Evolutionary conservation across 2,329 filamentous ascomycete species (phyloP), one percentile per base, ranked within the genome.

Genomic region (Alternaria arbusti): DNA sequence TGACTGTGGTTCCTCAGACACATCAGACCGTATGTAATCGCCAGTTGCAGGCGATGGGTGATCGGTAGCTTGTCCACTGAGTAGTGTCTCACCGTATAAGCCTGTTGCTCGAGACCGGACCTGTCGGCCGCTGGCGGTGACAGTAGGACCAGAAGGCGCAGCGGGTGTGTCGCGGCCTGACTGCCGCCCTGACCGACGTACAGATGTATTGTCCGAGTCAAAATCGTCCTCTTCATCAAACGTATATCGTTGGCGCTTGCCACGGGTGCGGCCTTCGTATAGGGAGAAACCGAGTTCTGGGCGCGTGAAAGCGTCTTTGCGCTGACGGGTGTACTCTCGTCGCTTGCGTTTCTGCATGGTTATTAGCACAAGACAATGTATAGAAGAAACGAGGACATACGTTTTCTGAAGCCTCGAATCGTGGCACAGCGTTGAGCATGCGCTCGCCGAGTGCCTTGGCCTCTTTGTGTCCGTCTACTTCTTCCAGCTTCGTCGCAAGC

Each of bases 181-280:
- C 68, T 93, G 91, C 25, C 95, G 83, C 10, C 82, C 83, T 5
- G 88, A 89, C 50, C 85, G 83, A 47, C 87, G 89, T 17, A 89
- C 86, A 12, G 92, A 93, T 7, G 90, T 87, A 17, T 83, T 82
- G 64, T 84, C 94, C 78, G 89, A 90, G 74, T 87, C 88, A 55
- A 82, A 84, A n/a, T 97, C 93, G 70, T 96, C 93, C 23, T 96
- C 93, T 56, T 97, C 94, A 0, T 94, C 96, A 76, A 92, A 99
- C 0, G 93, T 99, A 77, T 99, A 99, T 80, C 94, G 96, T 82
- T 97, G 91, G 65, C 95, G 91, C 84, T 99, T 98, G 60, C 96
- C 96, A 63, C 96, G 89, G 6, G 96, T 99, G 57, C 96, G 92
- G 54, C 96, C 96, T 82, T 99, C 96, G 79, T 99, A 99, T 61